A percentile compares a stretch with the other conserved stretches of the same genome.
Conservation (phyloP, 768 basidiomycete species). For the Botryobasidium botryosum region DNA sequence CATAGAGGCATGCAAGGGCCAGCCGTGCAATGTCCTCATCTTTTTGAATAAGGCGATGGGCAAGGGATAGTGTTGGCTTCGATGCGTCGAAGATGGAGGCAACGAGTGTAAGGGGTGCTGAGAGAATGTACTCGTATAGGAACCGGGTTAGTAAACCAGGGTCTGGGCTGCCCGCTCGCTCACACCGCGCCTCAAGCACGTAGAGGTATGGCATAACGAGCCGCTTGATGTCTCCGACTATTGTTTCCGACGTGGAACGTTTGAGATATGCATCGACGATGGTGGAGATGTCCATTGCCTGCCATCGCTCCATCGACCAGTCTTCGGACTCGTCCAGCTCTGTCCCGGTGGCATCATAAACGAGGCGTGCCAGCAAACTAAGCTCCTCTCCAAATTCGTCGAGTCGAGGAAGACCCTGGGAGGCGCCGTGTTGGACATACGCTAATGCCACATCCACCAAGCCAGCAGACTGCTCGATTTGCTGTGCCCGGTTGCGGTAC, state of each 20-base stretch:
- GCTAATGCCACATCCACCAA: constrained; percentile 65
- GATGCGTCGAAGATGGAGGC: constrained; percentile 76
- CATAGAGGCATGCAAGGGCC: constrained; percentile 80
- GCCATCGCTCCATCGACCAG: constrained; percentile 68
- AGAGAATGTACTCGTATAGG: constrained; percentile 56
- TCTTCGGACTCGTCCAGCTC: constrained; percentile 25
- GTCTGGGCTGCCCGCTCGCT: constrained; percentile 61
- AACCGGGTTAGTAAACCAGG: constrained; percentile 42
- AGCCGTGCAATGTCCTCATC: constrained; percentile 75
- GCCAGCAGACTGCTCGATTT: constrained; percentile 47
- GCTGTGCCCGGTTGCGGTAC: constrained; percentile 53
- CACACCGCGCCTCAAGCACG: constrained; percentile 75
- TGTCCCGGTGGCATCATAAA: constrained; percentile 53
- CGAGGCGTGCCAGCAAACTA: constrained; percentile 65
- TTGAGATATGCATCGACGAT: constrained; percentile 63
- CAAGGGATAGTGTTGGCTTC: constrained; percentile 63
- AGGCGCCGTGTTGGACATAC: constrained; percentile 71
- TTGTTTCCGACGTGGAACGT: constrained; percentile 44
- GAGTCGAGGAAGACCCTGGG: constrained; percentile 56
- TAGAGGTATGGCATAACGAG: constrained; percentile 88
- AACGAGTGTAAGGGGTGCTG: constrained; percentile 45
- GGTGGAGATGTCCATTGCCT: constrained; percentile 40
- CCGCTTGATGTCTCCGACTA: constrained; percentile 49
- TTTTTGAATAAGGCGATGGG: constrained; percentile 57
- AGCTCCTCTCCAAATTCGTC: constrained; percentile 87